These are phyloP conservation scores for Pythium myriotylum DNA, from an alignment of 352 stramenopile species.

Conservation along the genomic window DNA sequence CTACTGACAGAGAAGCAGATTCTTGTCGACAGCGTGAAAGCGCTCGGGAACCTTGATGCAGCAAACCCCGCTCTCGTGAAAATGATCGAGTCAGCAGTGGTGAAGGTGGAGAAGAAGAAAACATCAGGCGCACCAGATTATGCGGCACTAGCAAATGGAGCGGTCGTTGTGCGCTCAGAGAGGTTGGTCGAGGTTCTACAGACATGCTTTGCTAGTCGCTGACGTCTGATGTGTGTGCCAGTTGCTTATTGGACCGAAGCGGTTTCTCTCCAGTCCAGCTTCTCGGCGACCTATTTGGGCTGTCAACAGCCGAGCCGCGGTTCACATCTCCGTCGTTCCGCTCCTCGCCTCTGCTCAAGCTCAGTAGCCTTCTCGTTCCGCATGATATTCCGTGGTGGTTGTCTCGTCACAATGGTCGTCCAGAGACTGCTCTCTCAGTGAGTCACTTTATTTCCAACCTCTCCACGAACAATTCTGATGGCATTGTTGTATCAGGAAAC, in stretches of 20 bases:
- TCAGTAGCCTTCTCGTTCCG: slow-evolving; percentile 16
- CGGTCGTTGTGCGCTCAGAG: slow-evolving; percentile 56
- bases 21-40: slow-evolving; percentile 52
- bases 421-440: slow-evolving; percentile 82
- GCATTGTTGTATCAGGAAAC: slow-evolving; percentile 60
- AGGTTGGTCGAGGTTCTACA: slow-evolving; percentile 33
- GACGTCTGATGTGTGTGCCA: slow-evolving; percentile 23
- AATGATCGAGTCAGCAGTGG: slow-evolving; percentile 47
- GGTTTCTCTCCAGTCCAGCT: slow-evolving; percentile 36
- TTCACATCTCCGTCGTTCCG: slow-evolving; percentile 67
- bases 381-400: slow-evolving; percentile 74
- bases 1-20: slow-evolving; percentile 64
- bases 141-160: slow-evolving; percentile 69
- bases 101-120: slow-evolving; percentile 47
- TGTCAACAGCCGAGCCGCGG: slow-evolving; percentile 15
- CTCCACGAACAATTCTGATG: neutral
- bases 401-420: slow-evolving; percentile 69
- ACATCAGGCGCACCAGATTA: slow-evolving; percentile 54
- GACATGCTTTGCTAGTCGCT: neutral
- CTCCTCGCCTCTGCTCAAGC: slow-evolving; percentile 44
- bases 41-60: slow-evolving; percentile 49
- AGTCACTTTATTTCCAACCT: neutral
- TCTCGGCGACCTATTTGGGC: slow-evolving; percentile 36
- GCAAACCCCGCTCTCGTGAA: slow-evolving; percentile 62
- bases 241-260: slow-evolving; percentile 55